Evolutionary conservation across 2,329 filamentous ascomycete species (phyloP), one percentile per base, ranked within the genome.

Genomic region (Exophiala spinifera): DNA sequence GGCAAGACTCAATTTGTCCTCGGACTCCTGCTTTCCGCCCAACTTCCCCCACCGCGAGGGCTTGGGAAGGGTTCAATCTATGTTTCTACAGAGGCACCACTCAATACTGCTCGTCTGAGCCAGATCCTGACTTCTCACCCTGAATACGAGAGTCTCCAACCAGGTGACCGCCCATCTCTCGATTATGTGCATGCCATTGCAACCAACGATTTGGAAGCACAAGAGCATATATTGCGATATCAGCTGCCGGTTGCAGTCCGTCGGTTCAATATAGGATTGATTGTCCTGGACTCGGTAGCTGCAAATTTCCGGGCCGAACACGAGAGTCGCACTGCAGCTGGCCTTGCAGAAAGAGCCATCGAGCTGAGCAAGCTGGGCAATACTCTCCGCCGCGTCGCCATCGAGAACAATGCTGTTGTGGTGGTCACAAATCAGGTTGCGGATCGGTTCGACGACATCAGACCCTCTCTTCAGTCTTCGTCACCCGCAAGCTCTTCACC

Each of bases 1-100:
- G 94, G 92, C 66, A 99, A 99, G 79, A 96, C 94, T 1, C 94
- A 99, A 70, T 84, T 96, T 66, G 85, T 97, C 23, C 81, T 97
- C 23, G 85, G 86, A 19, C 80, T 99, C 23, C 84, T 95, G 42
- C 84, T 97, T 31, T 81, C 91, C 28, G 86, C 86, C 14, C 94
- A 99, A 70, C 85, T 97, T 3, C 84, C 88, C 1, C 74, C 83
- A 1, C 88, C 89, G 0, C 77, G 78, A 39, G 90, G 89, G 4
- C 79, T 91, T 0, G 81, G 81, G 34, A 84, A 84, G 57, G 80
- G 84, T n/a, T 87, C 89, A 1, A 79, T 99, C 33, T 99, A 99
- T 76, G 88, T 99, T 65, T 95, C 91, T 1, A 97, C 94, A 40
- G 94, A 99, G 74, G 86, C 90, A 0, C 79, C 88, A 1, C 81